These are phyloP conservation scores for Sphagnum fallax DNA, from an alignment of 228 moss, liverwort and hornwort species.

Conservation along the genomic window DNA sequence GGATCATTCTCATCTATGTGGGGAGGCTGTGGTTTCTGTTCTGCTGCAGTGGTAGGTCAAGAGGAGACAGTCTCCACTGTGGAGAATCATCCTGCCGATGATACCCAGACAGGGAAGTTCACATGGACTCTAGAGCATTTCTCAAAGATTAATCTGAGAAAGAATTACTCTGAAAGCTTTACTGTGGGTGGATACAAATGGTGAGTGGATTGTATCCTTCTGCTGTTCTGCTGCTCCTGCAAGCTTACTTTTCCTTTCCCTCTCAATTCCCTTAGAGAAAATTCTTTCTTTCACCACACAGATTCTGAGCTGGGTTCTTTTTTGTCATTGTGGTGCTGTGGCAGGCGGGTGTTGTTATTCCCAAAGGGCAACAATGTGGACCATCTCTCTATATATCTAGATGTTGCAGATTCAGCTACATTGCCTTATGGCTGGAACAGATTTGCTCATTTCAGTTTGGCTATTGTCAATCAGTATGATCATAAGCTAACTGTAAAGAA, in stretches of 20 bases:
- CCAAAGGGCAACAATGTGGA: conserved; percentile 71
- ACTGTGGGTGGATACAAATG: conserved; percentile 67
- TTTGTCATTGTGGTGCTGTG: not conserved
- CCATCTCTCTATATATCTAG: conserved; percentile 59
- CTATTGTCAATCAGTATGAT: conserved; percentile 57
- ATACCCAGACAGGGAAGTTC: conserved; percentile 68
- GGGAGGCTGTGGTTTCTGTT: no score
- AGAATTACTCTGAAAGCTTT: conserved; percentile 60
- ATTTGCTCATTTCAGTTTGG: conserved; percentile 67
- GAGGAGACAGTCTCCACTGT: conserved; percentile 50
- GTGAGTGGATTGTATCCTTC: conserved; percentile 10
- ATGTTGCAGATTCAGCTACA: conserved; percentile 58
- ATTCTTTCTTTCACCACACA: not conserved
- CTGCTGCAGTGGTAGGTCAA: conserved; percentile 44
- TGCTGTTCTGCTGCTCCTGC: not conserved
- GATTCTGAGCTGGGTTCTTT: conserved; percentile 5
- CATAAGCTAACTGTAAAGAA: conserved; percentile 56
- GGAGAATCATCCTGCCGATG: conserved; percentile 65
- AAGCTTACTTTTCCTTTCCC: conserved; percentile 1
- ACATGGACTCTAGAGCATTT: conserved; percentile 66
- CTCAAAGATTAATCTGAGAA: conserved; percentile 53
- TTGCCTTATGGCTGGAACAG: conserved; percentile 63
- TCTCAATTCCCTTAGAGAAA: not conserved
- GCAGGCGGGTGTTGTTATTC: conserved; percentile 68
- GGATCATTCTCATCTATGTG: no score